Conservation (phyloP, 2,329 filamentous ascomycete genomes). For the Diaporthe sp. region DNA sequence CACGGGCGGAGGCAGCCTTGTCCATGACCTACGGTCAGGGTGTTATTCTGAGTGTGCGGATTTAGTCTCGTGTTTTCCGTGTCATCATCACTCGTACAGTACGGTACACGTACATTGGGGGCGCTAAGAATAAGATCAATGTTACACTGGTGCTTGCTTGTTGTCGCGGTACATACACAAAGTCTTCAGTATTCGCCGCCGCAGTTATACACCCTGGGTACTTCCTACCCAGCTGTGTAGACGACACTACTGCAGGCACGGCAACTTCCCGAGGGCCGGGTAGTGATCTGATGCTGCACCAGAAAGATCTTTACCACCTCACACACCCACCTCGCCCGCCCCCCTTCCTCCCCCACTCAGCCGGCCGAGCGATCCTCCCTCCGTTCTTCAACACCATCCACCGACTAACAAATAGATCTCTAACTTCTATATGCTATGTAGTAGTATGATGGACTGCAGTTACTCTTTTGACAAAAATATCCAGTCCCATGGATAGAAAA, state of each 20-base stretch:
- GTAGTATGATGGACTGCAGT: not conserved
- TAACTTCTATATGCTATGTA: not conserved
- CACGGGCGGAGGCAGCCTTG: slow-evolving; percentile 20
- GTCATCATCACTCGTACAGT: not conserved
- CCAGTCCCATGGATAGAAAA: not conserved
- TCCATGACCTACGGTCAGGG: slow-evolving; percentile 1
- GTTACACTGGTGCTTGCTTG: not conserved
- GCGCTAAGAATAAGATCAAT: slow-evolving; percentile 9
- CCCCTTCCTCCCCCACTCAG: not conserved
- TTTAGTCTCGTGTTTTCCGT: not conserved
- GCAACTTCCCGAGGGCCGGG: slow-evolving; percentile 27
- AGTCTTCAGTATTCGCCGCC: slow-evolving; percentile 14
- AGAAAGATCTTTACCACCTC: slow-evolving; percentile 27
- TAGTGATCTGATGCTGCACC: slow-evolving; percentile 16
- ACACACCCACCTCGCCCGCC: not conserved
- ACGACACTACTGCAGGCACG: slow-evolving; percentile 31
- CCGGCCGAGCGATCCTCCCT: not conserved
- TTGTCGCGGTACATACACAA: not conserved
- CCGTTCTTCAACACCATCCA: not conserved
- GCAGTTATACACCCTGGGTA: not conserved
- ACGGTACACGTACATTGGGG: not conserved
- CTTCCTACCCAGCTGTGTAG: not conserved
- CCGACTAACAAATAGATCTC: not conserved
- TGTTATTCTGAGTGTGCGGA: not conserved
- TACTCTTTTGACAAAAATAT: not conserved